Evolutionary conservation across 148 eudicot species (phyloP).

Genomic region (Pharnaceum exiguum): DNA sequence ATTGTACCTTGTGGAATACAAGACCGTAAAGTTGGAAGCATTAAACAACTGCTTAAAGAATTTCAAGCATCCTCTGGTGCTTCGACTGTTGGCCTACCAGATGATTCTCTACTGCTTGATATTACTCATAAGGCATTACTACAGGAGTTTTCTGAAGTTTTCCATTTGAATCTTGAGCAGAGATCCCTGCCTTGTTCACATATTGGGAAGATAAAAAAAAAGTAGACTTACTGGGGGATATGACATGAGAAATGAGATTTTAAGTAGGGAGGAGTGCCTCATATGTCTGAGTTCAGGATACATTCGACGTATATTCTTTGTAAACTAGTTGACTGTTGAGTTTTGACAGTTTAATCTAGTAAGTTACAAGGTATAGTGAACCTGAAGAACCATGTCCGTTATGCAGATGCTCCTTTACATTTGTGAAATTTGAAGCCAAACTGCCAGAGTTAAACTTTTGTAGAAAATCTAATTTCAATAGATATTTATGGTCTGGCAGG

Average conservation of each 20-base stretch:
- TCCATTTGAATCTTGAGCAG: constrained; percentile 50
- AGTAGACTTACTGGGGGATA: no score
- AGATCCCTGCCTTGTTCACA: constrained; percentile 15
- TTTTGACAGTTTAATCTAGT: no score
- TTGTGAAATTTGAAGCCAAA: constrained; percentile 13
- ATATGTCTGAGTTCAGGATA: no score
- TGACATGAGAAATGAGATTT: no score
- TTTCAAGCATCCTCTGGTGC: constrained; percentile 10
- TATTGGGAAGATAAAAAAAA: constrained; percentile 3
- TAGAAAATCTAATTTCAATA: constrained; percentile 31
- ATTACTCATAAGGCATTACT: constrained; percentile 40
- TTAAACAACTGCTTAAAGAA: constrained; percentile 45
- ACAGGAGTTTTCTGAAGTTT: constrained; percentile 67
- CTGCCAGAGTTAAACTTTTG: constrained; percentile 32
- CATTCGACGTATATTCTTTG: no score
- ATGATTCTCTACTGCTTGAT: constrained; percentile 49
- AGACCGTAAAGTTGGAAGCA: constrained; percentile 77
- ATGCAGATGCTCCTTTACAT: no score
- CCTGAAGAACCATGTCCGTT: no score
- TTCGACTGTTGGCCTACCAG: constrained; percentile 9
- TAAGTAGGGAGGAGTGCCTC: no score
- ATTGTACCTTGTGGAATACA: constrained; percentile 91
- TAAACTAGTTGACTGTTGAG: no score
- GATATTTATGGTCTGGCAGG: constrained; percentile 59
- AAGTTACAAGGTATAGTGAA: no score